phyloP scores from a whole-genome alignment of 2,329 filamentous ascomycete genomes.

The Monilinia fructicola region DNA sequence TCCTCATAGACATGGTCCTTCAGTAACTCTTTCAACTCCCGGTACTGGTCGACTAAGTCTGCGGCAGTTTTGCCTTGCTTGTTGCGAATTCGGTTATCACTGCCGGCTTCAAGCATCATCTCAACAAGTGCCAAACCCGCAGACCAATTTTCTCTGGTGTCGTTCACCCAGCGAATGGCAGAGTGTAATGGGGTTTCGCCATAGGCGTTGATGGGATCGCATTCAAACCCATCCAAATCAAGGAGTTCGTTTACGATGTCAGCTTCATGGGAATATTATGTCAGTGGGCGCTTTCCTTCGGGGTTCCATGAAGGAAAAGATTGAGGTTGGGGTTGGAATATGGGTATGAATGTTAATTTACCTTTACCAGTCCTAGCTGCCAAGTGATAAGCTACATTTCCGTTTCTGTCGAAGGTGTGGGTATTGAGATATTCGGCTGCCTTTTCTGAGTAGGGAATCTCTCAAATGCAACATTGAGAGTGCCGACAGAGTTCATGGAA shows the following conservation, averaged over 20 bases:
- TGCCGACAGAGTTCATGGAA: not conserved
- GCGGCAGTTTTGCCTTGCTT: slow-evolving; percentile 69
- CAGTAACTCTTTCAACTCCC: slow-evolving; percentile 60
- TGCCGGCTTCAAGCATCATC: slow-evolving; percentile 81
- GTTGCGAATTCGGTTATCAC: slow-evolving; percentile 63
- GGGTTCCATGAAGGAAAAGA: not conserved
- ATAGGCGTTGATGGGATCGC: slow-evolving; percentile 1
- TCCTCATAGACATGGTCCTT: slow-evolving; percentile 41
- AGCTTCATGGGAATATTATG: slow-evolving; percentile 48
- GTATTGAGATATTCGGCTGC: slow-evolving; percentile 78
- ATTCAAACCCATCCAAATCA: slow-evolving; percentile 56
- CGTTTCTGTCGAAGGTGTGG: slow-evolving; percentile 75
- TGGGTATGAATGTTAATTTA: no score
- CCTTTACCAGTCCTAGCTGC: slow-evolving; percentile 56
- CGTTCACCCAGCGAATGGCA: slow-evolving; percentile 75
- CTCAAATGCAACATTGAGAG: not conserved
- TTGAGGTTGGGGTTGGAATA: slow-evolving; percentile 10
- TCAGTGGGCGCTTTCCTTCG: not conserved
- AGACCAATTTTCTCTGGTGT: slow-evolving; percentile 50
- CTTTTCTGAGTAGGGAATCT: slow-evolving; percentile 48
- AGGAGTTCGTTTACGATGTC: slow-evolving; percentile 80
- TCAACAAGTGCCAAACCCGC: slow-evolving; percentile 67
- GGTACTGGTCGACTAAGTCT: slow-evolving; percentile 71
- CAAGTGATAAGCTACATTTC: slow-evolving; percentile 86
- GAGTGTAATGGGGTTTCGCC: slow-evolving; percentile 78